Evolutionary conservation across 1,139 yeast species (phyloP), one percentile per base, ranked within the genome.

Genomic region (Debaryomyces coudertii): DNA sequence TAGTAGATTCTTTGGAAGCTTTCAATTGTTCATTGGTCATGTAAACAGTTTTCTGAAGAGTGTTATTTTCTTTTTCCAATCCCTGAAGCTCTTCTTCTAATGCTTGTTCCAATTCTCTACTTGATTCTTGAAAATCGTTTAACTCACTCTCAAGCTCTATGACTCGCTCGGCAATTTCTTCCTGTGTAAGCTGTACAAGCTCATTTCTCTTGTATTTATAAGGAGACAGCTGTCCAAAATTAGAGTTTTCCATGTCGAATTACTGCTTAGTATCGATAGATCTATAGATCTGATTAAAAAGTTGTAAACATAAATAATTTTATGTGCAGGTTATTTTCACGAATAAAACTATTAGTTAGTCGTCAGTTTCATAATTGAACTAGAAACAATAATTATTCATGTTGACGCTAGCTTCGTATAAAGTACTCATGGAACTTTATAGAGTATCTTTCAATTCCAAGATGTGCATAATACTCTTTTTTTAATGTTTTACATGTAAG

Each of bases 31-130:
- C 33, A 5, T 58, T 56, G 25, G 52, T 53, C 2, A 52, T 47
- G 31, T 61, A 55, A 28, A 58, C 43, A 3, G 53, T 45, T 31
- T 49, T 47, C 31, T 52, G 47, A 14, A 70, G 52, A 7, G 51
- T 47, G 0, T 48, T 42, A 42, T 69, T 70, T 4, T 58, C 53
- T 1, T 49, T 12, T 44, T 75, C 79, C 23, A 71, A 54, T 7
- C 57, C 65, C 40, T 62, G 66, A 25, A 74, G 61, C 50, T 75
- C 80, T 24, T 69, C 73, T 51, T 75, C 80, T 35, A 75, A 59
- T 1, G 77, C 78, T 46, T 60, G 70, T 50, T 75, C 80, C 37
- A 75, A 59, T 41, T 73, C 79, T 47, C 65, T 69, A 46, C 75
- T 69, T 2, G 76, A 68, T 40, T 71, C 77, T 49, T 74, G 79